Evolutionary conservation across 805 yeast genomes (phyloP), one percentile per base, ranked within the genome.

Genomic region (Lachancea nothofagi): DNA sequence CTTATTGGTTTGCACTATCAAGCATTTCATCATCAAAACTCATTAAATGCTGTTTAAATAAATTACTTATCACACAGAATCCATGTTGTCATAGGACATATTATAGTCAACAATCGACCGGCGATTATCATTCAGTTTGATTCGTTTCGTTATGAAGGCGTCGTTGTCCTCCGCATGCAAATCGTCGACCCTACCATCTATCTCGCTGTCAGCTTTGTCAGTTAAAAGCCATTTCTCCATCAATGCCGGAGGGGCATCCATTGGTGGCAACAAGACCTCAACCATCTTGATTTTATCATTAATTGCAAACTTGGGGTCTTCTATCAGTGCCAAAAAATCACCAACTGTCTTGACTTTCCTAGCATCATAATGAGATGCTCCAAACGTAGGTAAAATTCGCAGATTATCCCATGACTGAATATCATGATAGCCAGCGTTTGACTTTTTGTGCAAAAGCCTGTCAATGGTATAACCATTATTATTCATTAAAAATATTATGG

Each of bases 391-490:
- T 20, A 73, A 57, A 23, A 74, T 45, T 36, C 57, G 54, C 29
- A 67, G 55, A 62, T 75, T 75, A 39, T 75, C 65, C 85, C 85
- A 79, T 34, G 72, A 72, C 47, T 77, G 81, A 43, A 79, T 71
- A 46, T 78, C 81, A 47, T 78, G 78, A 57, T 78, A 77, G 8
- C 54, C 51, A 10, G 67, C 53, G 40, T 79, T 78, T 2, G 61
- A 61, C 36, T 68, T 67, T 32, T 80, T 80, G 50, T 77, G 75
- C 38, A 79, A 70, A 46, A 78, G 68, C 57, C 83, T 67, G 54
- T 79, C 85, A 43, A 77, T 76, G 14, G 83, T 77, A 58, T 78
- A 79, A 29, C 85, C 85, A 43, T 72, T 75, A 49, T 79, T 79
- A 61, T 79, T 79, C 58, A 79, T 65, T 17, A 79, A 64, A 40